phyloP scores from a whole-genome alignment of 306 rosid genomes.

The Psophocarpus tetragonolobus region DNA sequence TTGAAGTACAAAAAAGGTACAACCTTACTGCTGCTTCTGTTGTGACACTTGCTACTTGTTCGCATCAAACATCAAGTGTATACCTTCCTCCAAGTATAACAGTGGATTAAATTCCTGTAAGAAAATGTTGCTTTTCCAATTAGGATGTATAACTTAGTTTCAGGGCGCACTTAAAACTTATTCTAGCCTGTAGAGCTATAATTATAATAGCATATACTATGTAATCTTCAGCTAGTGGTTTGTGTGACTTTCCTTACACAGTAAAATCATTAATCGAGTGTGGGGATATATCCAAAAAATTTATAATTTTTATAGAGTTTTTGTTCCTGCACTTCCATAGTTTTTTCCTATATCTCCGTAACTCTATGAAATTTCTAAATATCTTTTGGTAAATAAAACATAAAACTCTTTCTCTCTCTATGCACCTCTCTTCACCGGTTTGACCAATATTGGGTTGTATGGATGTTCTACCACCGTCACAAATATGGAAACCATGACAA shows the following conservation, averaged over 20 bases:
- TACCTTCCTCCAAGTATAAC: background rate
- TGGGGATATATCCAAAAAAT: too few relatives aligned
- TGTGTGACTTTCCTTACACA: background rate
- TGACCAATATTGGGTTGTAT: too few relatives aligned
- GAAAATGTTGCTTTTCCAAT: background rate
- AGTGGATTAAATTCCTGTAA: background rate
- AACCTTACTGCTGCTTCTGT: background rate
- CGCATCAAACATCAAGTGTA: background rate
- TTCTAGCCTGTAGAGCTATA: background rate
- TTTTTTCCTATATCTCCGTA: too few relatives aligned
- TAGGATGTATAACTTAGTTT: background rate
- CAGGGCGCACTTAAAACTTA: background rate
- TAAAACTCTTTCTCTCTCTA: too few relatives aligned
- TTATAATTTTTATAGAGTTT: too few relatives aligned
- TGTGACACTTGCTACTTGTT: background rate
- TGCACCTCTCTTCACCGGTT: too few relatives aligned
- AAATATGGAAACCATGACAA: too few relatives aligned
- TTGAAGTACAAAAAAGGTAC: background rate
- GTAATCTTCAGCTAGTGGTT: background rate
- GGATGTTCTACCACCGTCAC: too few relatives aligned
- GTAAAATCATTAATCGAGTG: background rate
- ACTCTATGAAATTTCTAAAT: too few relatives aligned
- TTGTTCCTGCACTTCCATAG: too few relatives aligned
- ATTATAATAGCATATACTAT: background rate
- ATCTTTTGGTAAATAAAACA: too few relatives aligned